These are phyloP conservation scores for Luffa acutangula DNA, from an alignment of 306 rosid genomes.

Conservation along the genomic window DNA sequence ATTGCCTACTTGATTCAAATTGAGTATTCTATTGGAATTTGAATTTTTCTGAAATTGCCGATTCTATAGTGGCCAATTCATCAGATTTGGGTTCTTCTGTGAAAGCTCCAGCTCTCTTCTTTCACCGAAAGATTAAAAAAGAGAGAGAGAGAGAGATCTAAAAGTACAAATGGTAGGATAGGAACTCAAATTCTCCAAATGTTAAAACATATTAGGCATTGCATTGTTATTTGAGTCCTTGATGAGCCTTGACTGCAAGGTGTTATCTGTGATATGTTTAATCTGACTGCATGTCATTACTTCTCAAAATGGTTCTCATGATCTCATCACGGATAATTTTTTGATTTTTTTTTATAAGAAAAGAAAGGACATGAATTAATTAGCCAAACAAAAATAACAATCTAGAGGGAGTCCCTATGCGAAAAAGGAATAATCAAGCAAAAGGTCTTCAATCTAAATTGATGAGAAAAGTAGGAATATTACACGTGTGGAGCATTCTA, in stretches of 20 bases:
- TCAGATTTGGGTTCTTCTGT: neutral
- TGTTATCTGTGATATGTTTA: neutral
- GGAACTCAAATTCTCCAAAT: neutral
- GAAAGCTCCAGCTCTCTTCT: neutral
- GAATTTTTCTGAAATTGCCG: neutral
- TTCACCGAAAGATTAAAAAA: neutral
- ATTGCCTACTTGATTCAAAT: neutral
- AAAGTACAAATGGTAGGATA: neutral
- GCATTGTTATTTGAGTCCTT: neutral
- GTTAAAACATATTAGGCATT: neutral
- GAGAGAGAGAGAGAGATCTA: too few relatives aligned
- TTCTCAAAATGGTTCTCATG: neutral
- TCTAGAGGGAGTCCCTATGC: neutral
- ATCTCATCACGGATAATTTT: neutral
- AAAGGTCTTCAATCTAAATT: neutral
- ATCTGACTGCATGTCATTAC: neutral
- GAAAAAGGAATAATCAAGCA: neutral
- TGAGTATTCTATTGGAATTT: neutral
- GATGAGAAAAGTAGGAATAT: neutral
- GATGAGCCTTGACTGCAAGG: neutral
- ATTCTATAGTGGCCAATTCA: neutral
- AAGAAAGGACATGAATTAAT: neutral
- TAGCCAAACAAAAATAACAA: neutral
- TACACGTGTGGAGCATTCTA: neutral
- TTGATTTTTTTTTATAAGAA: too few relatives aligned